Evolutionary conservation across 2,329 filamentous ascomycete species (phyloP).

Genomic region (Dichotomopilus funicola): DNA sequence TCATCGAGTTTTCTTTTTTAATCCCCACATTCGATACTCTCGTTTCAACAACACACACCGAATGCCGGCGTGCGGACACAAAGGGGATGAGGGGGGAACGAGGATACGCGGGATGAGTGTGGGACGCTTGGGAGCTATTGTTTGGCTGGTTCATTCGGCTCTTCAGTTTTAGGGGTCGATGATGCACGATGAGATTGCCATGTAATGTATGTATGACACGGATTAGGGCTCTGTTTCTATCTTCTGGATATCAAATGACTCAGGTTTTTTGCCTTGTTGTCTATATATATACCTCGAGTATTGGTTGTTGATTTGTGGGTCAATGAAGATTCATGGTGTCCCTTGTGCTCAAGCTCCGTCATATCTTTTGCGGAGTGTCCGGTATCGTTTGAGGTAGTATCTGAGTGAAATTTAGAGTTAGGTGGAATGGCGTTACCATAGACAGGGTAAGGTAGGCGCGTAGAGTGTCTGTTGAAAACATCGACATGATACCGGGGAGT

Average conservation of each 20-base stretch:
- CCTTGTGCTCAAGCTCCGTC: slow-evolving; percentile 35
- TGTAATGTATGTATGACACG: neutral
- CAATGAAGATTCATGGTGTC: neutral
- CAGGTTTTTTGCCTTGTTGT: too few species aligned
- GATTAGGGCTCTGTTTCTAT: too few species aligned
- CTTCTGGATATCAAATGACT: too few species aligned
- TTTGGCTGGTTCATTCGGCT: slow-evolving; percentile 3
- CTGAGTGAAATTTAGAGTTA: slow-evolving; percentile 36
- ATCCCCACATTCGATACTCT: too few species aligned
- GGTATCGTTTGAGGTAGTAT: slow-evolving; percentile 89
- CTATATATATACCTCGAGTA: too few species aligned
- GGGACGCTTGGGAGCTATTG: neutral
- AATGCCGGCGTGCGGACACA: too few species aligned
- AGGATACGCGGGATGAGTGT: neutral
- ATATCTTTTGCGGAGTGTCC: slow-evolving; percentile 77
- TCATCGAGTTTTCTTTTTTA: too few species aligned
- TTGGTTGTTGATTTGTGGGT: too few species aligned
- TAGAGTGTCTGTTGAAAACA: neutral
- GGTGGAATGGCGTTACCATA: neutral
- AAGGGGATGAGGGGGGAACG: too few species aligned
- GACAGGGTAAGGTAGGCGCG: too few species aligned
- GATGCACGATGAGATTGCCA: neutral
- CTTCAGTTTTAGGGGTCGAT: neutral
- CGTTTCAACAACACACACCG: too few species aligned
- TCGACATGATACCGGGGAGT: too few species aligned